Evolutionary conservation across 495 filamentous ascomycete species (phyloP).

Genomic region (Terfezia boudieri): DNA sequence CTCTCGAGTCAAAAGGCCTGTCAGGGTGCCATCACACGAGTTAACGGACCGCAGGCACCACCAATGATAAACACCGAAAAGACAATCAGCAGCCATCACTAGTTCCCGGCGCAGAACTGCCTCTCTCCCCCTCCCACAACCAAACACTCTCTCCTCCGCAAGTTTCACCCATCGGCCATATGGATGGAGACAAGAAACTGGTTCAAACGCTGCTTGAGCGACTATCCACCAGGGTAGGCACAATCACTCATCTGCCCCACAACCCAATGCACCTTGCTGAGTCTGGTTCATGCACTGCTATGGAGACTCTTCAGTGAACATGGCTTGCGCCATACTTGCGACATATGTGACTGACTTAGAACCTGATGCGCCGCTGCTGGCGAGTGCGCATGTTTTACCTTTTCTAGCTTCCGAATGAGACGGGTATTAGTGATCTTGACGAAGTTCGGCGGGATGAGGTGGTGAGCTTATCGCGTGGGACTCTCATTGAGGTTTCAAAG

Average conservation of each 20-base stretch:
- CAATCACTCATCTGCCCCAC: neutral
- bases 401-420: constrained; percentile 38
- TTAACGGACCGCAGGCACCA: no score
- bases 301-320: constrained; percentile 3
- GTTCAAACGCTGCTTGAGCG: constrained; percentile 42
- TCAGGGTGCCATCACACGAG: no score
- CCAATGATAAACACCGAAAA: neutral
- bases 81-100: neutral
- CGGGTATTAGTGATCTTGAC: constrained; percentile 30
- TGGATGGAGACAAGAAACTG: constrained; percentile 40
- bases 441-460: constrained; percentile 40
- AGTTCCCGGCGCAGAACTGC: neutral
- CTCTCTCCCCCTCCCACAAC: neutral
- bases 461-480: constrained; percentile 33
- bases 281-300: neutral
- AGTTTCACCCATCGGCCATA: constrained; percentile 7
- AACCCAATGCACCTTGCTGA: neutral
- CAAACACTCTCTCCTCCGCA: neutral
- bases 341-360: neutral
- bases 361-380: neutral
- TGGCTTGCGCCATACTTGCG: constrained; percentile 5
- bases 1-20: no score
- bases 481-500: constrained; percentile 36
- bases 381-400: neutral
- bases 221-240: constrained; percentile 35